Base-by-base conservation (phyloP, 805 yeast genomes). In the Kodamaea restingae region DNA sequence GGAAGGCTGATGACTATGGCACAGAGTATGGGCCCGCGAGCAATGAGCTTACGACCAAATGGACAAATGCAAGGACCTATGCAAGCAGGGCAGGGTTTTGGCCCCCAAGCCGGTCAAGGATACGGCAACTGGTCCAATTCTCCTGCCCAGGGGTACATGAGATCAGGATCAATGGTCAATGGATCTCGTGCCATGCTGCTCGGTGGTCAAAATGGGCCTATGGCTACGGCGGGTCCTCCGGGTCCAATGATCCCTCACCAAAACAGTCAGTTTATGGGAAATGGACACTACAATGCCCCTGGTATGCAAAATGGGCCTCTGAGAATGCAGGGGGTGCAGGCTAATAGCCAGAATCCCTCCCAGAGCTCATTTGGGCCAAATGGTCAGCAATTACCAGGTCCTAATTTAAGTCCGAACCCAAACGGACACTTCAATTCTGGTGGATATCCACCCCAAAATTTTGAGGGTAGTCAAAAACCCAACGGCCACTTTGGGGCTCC, bases 41-140 rank as follows among this genome's bases (percentile, higher is more conserved):
- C 49, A 17, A 48, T 48, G 51, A 21, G 28, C 15, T 32, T 21
- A n/a, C 12, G 28, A 20, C 36, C 26, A 21, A 32, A 32, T 21
- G 28, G 28, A 4, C 36, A 18, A 17, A 15, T 21, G 18, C 8
- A 18, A 15, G 36, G 18, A 7, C 36, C 36, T 12, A 27, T 26
- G 5, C 26, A 20, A 12, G 32, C 21, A 6, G 32, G 32, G 6
- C 32, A 30, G 21, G 32, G 35, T 5, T 32, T 15, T 14, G 35
- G 35, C 11, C 27, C 35, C 6, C 35, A 20, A 32, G 18, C 35
- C 9, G 35, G 35, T 10, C 35, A 20, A 12, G 18, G 20, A 10
- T 30, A 17, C 10, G 32, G 32, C 3, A 28, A 28, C 17, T 4
- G 10, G 18, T 17, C 31, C 5, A 21, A 7, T 10, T 12, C 21